phyloP scores from a whole-genome alignment of 345 rosid species.

The Barbarea vulgaris region DNA sequence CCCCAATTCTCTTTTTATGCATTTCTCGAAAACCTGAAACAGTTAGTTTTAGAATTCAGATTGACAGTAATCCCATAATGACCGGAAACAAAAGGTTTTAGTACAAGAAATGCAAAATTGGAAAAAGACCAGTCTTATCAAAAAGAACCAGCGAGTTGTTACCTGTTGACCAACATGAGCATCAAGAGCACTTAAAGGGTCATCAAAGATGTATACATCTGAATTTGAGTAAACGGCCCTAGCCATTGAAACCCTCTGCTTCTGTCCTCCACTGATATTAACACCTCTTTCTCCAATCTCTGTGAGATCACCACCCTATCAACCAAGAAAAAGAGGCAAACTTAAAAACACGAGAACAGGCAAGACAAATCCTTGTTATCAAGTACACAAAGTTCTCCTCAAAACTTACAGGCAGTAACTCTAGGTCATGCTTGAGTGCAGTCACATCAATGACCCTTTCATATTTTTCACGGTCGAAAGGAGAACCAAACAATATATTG shows the following conservation, averaged over 20 bases:
- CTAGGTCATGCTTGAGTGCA: constrained; percentile 64
- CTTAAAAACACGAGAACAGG: constrained; percentile 11
- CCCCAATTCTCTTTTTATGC: constrained; percentile 80
- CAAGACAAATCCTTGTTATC: constrained; percentile 17
- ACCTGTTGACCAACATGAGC: constrained; percentile 98
- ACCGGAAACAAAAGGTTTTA: not conserved
- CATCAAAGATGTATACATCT: constrained; percentile 76
- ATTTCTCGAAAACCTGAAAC: constrained; percentile 92
- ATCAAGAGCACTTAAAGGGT: constrained; percentile 81
- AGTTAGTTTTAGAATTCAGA: not conserved
- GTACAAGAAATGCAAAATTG: not conserved
- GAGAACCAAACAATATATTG: constrained; percentile 67
- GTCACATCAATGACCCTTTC: constrained; percentile 63
- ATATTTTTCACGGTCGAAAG: constrained; percentile 46
- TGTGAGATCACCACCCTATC: constrained; percentile 63
- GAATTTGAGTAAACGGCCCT: constrained; percentile 71
- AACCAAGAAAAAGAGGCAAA: constrained; percentile 41
- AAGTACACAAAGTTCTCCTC: constrained; percentile 6
- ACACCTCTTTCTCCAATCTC: constrained; percentile 90
- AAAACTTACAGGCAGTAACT: constrained; percentile 43
- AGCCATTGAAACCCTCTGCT: constrained; percentile 82
- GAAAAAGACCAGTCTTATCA: not conserved
- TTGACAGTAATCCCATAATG: not conserved
- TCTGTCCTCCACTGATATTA: constrained; percentile 90
- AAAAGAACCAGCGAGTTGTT: constrained; percentile 14